A percentile compares a stretch with the other conserved stretches of the same genome.
Evolutionary conservation across 2,329 filamentous ascomycete species (phyloP).

Genomic region (Penicillium sp.): DNA sequence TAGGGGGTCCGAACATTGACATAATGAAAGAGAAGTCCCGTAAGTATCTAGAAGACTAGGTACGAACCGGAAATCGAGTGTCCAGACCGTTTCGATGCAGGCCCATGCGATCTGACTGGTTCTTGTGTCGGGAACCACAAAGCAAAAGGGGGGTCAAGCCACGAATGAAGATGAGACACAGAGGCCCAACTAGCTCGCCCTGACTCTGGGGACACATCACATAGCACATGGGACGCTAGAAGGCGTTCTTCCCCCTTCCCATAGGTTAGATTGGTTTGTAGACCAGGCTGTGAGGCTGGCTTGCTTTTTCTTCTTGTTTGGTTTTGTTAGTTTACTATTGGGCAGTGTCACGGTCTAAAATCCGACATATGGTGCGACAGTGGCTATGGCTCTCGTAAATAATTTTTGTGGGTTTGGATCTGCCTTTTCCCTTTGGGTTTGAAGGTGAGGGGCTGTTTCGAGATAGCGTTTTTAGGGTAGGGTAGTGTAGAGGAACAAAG

Average conservation of each 20-base stretch:
- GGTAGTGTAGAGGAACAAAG: conserved; percentile 6
- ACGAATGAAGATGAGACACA: conserved; percentile 21
- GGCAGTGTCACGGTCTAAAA: neutral
- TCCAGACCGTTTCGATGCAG: conserved; percentile 17
- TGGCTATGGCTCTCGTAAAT: neutral
- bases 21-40: neutral
- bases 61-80: conserved; percentile 8
- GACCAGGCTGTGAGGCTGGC: neutral
- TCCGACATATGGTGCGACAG: neutral
- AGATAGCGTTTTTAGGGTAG: neutral
- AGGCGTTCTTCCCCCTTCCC: neutral
- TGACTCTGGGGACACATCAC: conserved; percentile 1
- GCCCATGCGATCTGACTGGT: conserved; percentile 15
- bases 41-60: neutral
- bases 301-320: neutral
- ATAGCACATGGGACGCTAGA: neutral
- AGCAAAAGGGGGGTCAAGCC: conserved; percentile 3
- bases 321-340: neutral
- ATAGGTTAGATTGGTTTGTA: neutral
- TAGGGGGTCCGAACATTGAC: conserved; percentile 2
- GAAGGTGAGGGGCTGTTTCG: neutral
- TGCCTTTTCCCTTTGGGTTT: neutral
- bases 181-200: neutral
- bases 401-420: neutral
- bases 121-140: neutral